Conservation (phyloP, 1,284 basidiomycete species). For the Malassezia slooffiae region DNA sequence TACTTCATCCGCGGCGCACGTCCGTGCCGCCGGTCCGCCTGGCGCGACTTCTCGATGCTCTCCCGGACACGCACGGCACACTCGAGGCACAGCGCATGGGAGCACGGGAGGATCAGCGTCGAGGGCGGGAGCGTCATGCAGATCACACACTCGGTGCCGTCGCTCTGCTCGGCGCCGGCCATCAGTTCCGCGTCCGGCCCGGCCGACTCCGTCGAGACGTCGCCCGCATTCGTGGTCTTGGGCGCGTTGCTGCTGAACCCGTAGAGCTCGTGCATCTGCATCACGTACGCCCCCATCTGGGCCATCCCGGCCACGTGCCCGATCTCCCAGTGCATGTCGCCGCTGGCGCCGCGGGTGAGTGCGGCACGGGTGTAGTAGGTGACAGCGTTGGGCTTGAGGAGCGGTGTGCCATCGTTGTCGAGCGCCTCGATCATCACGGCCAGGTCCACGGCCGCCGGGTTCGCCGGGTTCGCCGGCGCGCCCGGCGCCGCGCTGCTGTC, state of each 20-base stretch:
- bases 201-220: constrained; percentile 11
- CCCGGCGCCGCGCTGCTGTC: too few relatives aligned
- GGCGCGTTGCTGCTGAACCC: constrained; percentile 17
- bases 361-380: constrained; percentile 21
- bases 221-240: neutral
- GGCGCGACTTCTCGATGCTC: constrained; percentile 30
- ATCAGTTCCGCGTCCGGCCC: neutral
- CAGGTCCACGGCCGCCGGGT: constrained; percentile 30
- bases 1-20: constrained; percentile 34
- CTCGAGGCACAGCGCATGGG: constrained; percentile 42
- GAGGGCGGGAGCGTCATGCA: constrained; percentile 37
- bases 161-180: constrained; percentile 14
- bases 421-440: constrained; percentile 40
- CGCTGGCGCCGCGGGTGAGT: neutral
- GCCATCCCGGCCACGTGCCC: neutral
- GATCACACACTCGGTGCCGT: constrained; percentile 39
- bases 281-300: constrained; percentile 32
- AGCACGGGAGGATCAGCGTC: constrained; percentile 42
- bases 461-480: too few relatives aligned
- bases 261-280: constrained; percentile 44
- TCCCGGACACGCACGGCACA: constrained; percentile 41
- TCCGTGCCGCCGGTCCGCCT: constrained; percentile 31
- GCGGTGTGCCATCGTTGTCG: constrained; percentile 31
- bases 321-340: neutral
- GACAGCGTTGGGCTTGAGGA: constrained; percentile 33